These are phyloP conservation scores for Cucurbita maxima DNA, from an alignment of 306 rosid species.

Conservation along the genomic window DNA sequence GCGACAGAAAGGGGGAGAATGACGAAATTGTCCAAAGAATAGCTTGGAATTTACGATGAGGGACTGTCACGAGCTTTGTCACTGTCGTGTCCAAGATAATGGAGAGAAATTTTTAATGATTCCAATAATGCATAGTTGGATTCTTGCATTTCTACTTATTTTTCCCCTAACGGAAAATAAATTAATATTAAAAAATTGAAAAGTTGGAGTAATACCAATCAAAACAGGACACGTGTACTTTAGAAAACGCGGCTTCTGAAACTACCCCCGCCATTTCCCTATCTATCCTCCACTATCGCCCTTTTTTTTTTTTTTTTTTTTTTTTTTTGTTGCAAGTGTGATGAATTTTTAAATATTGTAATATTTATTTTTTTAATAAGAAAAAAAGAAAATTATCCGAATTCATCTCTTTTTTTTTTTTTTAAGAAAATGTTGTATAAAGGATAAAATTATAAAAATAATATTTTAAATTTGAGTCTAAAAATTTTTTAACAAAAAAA, in stretches of 20 bases:
- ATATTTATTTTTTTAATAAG: no score
- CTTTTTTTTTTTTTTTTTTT: no score
- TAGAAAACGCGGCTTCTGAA: not conserved
- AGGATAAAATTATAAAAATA: no score
- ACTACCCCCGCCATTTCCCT: not conserved
- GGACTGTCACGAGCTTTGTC: conserved; percentile 82
- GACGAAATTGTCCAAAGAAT: conserved; percentile 5
- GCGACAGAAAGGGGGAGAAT: not conserved
- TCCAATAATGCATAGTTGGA: conserved; percentile 27
- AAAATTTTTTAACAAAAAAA: no score
- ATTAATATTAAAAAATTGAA: not conserved
- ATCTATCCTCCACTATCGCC: not conserved
- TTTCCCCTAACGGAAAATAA: not conserved
- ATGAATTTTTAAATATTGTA: no score
- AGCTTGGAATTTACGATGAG: conserved; percentile 16
- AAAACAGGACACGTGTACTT: not conserved
- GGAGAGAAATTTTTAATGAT: conserved; percentile 16
- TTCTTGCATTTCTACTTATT: not conserved
- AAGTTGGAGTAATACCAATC: conserved; percentile 8
- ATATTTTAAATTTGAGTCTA: no score
- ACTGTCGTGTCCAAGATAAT: conserved; percentile 31
- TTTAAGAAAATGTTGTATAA: no score
- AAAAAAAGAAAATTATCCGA: no score
- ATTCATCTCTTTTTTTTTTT: no score
- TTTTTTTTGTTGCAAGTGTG: not conserved